These are phyloP conservation scores for Trypanosoma platydactyli DNA, from an alignment of 208 protist species.

Conservation along the genomic window DNA sequence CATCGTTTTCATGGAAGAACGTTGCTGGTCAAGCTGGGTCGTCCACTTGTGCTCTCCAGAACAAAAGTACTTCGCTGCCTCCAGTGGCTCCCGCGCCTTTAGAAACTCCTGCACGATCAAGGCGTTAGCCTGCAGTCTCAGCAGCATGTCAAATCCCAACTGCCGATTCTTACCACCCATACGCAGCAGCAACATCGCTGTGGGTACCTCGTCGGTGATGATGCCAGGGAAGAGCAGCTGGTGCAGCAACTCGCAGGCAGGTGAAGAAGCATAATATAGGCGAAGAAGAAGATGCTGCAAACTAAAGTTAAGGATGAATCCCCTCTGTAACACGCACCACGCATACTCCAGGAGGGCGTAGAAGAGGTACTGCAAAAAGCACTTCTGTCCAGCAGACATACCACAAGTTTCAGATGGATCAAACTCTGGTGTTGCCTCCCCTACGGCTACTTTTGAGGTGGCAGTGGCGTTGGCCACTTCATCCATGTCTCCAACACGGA, in stretches of 20 bases:
- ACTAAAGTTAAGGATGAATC: slow-evolving; percentile 10
- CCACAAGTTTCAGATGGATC: neutral
- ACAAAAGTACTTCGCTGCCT: slow-evolving; percentile 3
- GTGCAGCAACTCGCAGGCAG: neutral
- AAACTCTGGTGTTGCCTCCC: neutral
- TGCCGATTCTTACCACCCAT: slow-evolving; percentile 19
- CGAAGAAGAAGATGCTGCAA: slow-evolving; percentile 27
- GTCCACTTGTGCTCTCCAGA: neutral
- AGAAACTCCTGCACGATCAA: slow-evolving; percentile 22
- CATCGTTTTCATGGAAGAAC: slow-evolving; percentile 11
- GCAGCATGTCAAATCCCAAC: slow-evolving; percentile 29
- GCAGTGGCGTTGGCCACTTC: neutral
- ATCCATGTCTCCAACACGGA: neutral
- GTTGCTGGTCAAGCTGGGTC: slow-evolving; percentile 4
- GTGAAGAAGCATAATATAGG: slow-evolving; percentile 2
- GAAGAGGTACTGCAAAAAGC: slow-evolving; percentile 29
- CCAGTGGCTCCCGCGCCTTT: slow-evolving; percentile 9
- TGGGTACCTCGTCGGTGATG: slow-evolving; percentile 24
- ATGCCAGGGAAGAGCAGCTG: slow-evolving; percentile 21
- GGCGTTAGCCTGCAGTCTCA: slow-evolving; percentile 8
- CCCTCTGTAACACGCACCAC: slow-evolving; percentile 26
- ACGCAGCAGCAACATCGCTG: slow-evolving; percentile 19
- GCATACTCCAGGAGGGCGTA: slow-evolving; percentile 32
- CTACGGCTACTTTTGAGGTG: neutral
- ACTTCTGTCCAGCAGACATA: neutral